Evolutionary conservation across 108 stramenopile genomes (phyloP), one percentile per base, ranked within the genome.

Genomic region (Parietichytrium sp.): DNA sequence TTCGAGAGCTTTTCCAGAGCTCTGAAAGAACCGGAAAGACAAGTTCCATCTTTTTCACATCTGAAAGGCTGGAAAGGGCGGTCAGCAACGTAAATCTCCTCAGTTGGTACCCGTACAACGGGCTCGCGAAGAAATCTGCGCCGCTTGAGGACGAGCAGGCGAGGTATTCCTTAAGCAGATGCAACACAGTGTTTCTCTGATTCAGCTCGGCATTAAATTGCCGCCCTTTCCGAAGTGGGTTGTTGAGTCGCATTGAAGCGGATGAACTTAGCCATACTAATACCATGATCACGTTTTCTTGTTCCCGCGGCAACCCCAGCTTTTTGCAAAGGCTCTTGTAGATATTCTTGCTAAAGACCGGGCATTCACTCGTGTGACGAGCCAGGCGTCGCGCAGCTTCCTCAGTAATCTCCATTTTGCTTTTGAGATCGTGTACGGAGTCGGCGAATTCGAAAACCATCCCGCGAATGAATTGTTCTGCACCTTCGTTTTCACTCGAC

Each of bases 151-250:
- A 33, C 8, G 45, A 33, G 20, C 61, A 72, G 8, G 38, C 61
- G 1, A 72, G 61, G 25, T 45, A 72, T 42, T 72, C 61, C 20
- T 42, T 33, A 6, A 72, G 42, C 10, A 72, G 61, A n/a, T 72
- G 61, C 61, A 72, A 45, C 23, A 45, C 38, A 27, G 61, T 42
- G n/a, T 45, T 42, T 38, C 45, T 72, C 38, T 45, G 61, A 25
- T 72, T 72, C 4, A 72, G 33, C 42, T 72, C 61, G 61, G 61
- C 33, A 27, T 72, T 72, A 27, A 72, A 72, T 10, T 45, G 61
- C 20, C 61, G 36, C 12, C 61, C 61, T 20, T 72, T 72, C 1
- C 61, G 61, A 33, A 72, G 42, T 42, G 61, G 61, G 10, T 33
- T 45, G 13, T 33, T 72, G 61, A 72, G 61, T 6, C 36, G 61